Evolutionary conservation across 2,329 filamentous ascomycete species (phyloP).

Genomic region (Bipolaris sorokiniana): DNA sequence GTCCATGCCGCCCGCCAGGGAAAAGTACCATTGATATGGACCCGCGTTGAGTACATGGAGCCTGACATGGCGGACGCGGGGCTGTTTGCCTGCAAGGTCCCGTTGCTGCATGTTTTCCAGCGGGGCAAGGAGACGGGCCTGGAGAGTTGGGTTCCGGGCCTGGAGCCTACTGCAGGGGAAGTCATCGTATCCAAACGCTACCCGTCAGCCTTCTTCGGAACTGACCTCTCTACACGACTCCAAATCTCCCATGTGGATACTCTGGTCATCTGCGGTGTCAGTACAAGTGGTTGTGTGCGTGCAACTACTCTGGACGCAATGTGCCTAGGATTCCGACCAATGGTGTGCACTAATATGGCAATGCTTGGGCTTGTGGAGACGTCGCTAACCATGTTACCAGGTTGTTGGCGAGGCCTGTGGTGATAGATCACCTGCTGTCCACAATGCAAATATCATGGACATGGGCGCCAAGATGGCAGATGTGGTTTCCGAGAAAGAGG

Average conservation of each 20-base stretch:
- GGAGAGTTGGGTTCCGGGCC: slow-evolving; percentile 48
- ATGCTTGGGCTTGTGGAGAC: slow-evolving; percentile 11
- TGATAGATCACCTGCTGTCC: slow-evolving; percentile 54
- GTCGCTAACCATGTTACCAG: slow-evolving; percentile 26
- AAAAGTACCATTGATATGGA: slow-evolving; percentile 54
- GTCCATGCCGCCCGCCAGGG: slow-evolving; percentile 51
- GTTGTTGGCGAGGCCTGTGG: slow-evolving; percentile 56
- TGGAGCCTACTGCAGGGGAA: slow-evolving; percentile 48
- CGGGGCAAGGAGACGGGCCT: slow-evolving; percentile 50
- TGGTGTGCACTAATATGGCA: slow-evolving; percentile 43
- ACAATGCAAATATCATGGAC: slow-evolving; percentile 55
- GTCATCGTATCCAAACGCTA: slow-evolving; percentile 53
- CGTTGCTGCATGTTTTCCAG: slow-evolving; percentile 52
- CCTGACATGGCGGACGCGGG: slow-evolving; percentile 56
- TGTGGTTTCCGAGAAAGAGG: slow-evolving; percentile 53
- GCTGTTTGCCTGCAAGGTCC: slow-evolving; percentile 53
- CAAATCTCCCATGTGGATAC: slow-evolving; percentile 51
- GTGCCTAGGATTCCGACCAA: slow-evolving; percentile 54
- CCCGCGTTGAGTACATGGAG: slow-evolving; percentile 52
- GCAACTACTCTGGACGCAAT: slow-evolving; percentile 55
- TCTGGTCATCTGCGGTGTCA: slow-evolving; percentile 56
- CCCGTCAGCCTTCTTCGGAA: slow-evolving; percentile 56
- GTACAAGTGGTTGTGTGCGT: slow-evolving; percentile 56
- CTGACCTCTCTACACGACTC: slow-evolving; percentile 52
- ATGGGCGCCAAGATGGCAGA: slow-evolving; percentile 57